Base-by-base conservation (phyloP, 148 eudicot genomes). In the Camellia sinensis region DNA sequence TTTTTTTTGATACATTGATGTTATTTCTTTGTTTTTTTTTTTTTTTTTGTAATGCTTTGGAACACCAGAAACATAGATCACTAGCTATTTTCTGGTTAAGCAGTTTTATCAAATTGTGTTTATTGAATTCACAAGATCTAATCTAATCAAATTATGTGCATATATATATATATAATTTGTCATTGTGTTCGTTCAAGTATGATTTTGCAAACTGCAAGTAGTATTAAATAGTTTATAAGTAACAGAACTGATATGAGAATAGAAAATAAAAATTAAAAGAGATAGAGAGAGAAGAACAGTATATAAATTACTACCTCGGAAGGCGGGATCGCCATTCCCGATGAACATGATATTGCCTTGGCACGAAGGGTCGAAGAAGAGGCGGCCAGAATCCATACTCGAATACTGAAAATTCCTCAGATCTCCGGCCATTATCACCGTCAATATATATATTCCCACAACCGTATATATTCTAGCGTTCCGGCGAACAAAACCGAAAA, bases 251-350 rank as follows among this genome's bases (percentile, higher is more conserved):
- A 57, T 14, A 64, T 1, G 11, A 2, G 10, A 21, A 21, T 22
- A 21, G 41, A 21, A 6, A 64, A 64, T 21, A 19, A 2, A 15
- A 60, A 60, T 15, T 0, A 60, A 18, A 6, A 4, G 3, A 46
- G 3, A 70, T 12, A 44, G 17, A 70, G 3, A 46, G 22, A 19
- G 29, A 48, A 54, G 1, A 4, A 29, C 37, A 29, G 37, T 48
- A 13, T 22, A 11, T 21, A 53, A 77, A 68, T 71, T 77, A 92
- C 93, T 77, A 92, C 96, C 96, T 92, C 85, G 90, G 80, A 89
- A 89, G 66, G 78, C 19, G 53, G 90, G 65, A 71, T 84, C 86
- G 11, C 83, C 75, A 76, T 79, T 89, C 68, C 91, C 90, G 2
- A 86, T 77, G 81, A 86, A 89, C 82, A 90, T 73, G 92, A 90